Percentiles rank a stretch among this genome's conserved stretches.
These are phyloP conservation scores for Penicillium dipodomyicola DNA, from an alignment of 495 filamentous ascomycete species.

Conservation along the genomic window DNA sequence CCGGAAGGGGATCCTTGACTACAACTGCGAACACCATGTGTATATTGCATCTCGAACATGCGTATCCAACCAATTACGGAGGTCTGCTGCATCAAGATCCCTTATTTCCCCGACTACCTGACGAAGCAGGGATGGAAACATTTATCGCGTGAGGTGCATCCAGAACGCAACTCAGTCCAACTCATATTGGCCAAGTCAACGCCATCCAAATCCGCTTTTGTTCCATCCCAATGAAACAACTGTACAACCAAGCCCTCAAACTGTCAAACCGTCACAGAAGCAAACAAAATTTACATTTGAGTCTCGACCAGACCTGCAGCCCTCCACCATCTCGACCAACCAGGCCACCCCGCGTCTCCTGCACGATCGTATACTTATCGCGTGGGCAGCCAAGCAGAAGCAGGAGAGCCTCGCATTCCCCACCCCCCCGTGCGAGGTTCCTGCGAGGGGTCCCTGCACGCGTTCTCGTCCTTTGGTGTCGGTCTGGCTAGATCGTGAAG, in stretches of 20 bases:
- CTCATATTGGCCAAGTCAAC: neutral
- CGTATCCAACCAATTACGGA: constrained; percentile 13
- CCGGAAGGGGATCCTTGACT: constrained; percentile 17
- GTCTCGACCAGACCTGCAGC: constrained; percentile 28
- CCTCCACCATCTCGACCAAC: constrained; percentile 18
- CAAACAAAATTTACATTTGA: constrained; percentile 16
- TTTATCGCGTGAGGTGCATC: neutral
- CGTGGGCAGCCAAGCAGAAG: constrained; percentile 28
- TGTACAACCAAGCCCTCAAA: neutral
- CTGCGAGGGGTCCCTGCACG: constrained; percentile 24
- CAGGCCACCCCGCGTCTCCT: constrained; percentile 10
- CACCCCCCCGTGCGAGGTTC: constrained; percentile 21
- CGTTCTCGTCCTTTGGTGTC: constrained; percentile 21
- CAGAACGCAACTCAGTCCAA: neutral
- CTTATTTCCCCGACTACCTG: constrained; percentile 22
- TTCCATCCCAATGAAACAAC: neutral
- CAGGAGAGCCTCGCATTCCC: constrained; percentile 19
- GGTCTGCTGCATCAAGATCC: constrained; percentile 13
- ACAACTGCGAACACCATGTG: constrained; percentile 13
- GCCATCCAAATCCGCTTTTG: neutral
- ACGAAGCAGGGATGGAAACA: constrained; percentile 6
- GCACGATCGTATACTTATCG: constrained; percentile 20
- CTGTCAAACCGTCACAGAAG: constrained; percentile 5
- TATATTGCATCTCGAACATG: constrained; percentile 18
- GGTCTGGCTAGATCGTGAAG: constrained; percentile 8